Percentiles rank a stretch among this genome's conserved stretches.
phyloP scores from a whole-genome alignment of 305 asterid genomes.

The Fraxinus angustifolia region DNA sequence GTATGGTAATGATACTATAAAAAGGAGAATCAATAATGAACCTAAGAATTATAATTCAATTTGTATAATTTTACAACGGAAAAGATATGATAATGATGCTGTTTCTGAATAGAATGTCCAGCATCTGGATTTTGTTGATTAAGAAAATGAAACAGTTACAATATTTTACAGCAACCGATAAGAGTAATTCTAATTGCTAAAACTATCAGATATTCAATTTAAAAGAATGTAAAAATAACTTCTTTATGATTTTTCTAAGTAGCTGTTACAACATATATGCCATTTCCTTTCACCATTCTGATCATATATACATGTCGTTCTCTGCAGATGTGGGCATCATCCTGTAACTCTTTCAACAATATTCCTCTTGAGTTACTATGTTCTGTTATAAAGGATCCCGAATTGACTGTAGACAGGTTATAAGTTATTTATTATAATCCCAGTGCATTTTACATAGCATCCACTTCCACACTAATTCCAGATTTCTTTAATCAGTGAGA shows the following conservation, averaged over 20 bases:
- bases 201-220: background rate
- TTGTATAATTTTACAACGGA: background rate
- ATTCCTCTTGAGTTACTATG: conserved; percentile 49
- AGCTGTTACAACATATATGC: background rate
- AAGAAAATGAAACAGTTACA: background rate
- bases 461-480: conserved; percentile 25
- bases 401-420: conserved; percentile 79
- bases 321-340: conserved; percentile 71
- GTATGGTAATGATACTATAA: background rate
- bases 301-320: conserved; percentile 20
- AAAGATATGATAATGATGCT: background rate
- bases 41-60: background rate
- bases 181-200: background rate
- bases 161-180: background rate
- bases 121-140: background rate
- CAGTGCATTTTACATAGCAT: conserved; percentile 8
- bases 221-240: conserved; percentile 14
- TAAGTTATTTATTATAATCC: background rate
- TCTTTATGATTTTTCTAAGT: background rate
- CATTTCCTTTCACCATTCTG: conserved; percentile 6
- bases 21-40: background rate
- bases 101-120: background rate
- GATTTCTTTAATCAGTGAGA: conserved; percentile 54
- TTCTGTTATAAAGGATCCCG: conserved; percentile 59
- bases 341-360: conserved; percentile 48